Evolutionary conservation across 163 green algal species (phyloP), one percentile per base, ranked within the genome.

Genomic region (Chlamydomonas reinhardtii): DNA sequence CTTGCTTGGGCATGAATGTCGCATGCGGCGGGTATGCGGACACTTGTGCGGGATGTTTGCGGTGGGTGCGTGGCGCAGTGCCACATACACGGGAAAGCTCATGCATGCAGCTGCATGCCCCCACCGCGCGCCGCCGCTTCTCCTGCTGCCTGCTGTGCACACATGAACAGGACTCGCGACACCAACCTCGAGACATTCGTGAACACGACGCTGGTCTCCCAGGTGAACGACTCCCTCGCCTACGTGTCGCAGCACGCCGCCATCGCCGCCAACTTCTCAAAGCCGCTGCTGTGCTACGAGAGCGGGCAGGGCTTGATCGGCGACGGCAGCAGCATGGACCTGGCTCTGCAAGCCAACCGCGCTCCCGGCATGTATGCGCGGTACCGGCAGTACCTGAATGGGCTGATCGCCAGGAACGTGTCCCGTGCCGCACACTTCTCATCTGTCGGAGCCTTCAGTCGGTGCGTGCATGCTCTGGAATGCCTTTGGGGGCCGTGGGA

Each of bases 201-300:
- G 81, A 71, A 69, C 32, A 43, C 48, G 0, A 89, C 56, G 0
- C 73, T 90, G 48, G 72, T 73, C 2, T 32, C 17, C 16, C 64
- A 27, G 22, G 17, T 65, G 8, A 29, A 65, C 59, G 59, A 65
- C 3, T n/a, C 24, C 8, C 4, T 29, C 20, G 59, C 22, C 59
- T 29, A 56, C 15, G 79, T 84, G 3, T 16, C 19, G 25, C 31
- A 35, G 32, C 87, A 91, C 48, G 74, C 56, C 14, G 70, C 61
- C 17, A 83, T 91, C 61, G 87, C 87, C 14, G 74, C 82, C 20
- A 66, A 78, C 54, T 62, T 37, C 69, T 52, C 66, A 35, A 76
- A 76, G 31, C n/a, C 75, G 2, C 74, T 91, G 20, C 25, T 91
- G 24, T n/a, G 59, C 24, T 91, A 91, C 69, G 87, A 91, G 75